Evolutionary conservation across 2,329 filamentous ascomycete species (phyloP).

Genomic region (Arthrobotrys iridis): DNA sequence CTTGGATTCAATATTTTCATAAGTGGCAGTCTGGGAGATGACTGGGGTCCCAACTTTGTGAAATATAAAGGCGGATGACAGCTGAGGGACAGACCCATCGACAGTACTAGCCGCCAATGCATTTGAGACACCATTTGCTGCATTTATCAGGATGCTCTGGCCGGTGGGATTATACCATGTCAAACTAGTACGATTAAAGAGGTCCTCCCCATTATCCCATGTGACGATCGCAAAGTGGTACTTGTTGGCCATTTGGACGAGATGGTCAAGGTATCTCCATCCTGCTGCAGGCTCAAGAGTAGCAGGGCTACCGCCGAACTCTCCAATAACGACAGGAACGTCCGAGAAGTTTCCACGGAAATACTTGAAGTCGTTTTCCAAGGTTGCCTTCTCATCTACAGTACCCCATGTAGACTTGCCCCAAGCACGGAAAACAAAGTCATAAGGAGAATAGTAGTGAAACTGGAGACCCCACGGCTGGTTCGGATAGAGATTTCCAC

Average conservation of each 20-base stretch:
- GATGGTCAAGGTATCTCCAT: constrained; percentile 69
- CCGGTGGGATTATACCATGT: constrained; percentile 67
- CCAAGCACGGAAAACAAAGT: constrained; percentile 65
- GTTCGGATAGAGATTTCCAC: constrained; percentile 65
- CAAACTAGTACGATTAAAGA: constrained; percentile 64
- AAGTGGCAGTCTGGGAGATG: constrained; percentile 64
- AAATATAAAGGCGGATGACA: constrained; percentile 68
- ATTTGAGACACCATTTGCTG: constrained; percentile 63
- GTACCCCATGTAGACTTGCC: constrained; percentile 72
- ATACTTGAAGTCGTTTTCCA: constrained; percentile 66
- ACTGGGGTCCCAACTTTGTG: constrained; percentile 62
- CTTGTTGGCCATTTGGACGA: constrained; percentile 65
- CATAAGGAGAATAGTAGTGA: constrained; percentile 70
- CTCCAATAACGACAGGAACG: constrained; percentile 65
- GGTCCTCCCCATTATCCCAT: constrained; percentile 71
- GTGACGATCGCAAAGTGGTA: constrained; percentile 67
- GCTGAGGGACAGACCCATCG: constrained; percentile 64
- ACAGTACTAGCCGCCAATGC: constrained; percentile 67
- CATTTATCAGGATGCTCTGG: constrained; percentile 65
- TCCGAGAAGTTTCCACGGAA: constrained; percentile 67
- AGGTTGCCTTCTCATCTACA: constrained; percentile 65
- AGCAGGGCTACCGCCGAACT: constrained; percentile 67
- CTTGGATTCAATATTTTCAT: constrained; percentile 67
- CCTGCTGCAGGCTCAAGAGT: constrained; percentile 68
- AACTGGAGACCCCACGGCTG: constrained; percentile 70